phyloP scores from a whole-genome alignment of 73 alveolate species.

The Symbiodinium pilosum region DNA sequence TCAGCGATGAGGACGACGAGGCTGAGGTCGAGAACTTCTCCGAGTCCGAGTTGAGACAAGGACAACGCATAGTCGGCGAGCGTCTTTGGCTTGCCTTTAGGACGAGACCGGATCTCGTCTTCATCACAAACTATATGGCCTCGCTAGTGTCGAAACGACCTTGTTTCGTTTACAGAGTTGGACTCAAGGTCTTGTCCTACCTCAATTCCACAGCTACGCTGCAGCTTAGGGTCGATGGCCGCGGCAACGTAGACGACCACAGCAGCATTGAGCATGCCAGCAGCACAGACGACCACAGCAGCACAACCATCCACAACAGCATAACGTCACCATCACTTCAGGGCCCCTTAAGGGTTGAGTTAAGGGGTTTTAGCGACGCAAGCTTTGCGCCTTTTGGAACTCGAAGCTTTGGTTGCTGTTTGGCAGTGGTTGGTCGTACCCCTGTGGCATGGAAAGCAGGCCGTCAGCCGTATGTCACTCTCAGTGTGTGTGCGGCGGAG shows the following conservation, averaged over 20 bases:
- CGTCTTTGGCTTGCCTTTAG: not conserved
- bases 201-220: not conserved
- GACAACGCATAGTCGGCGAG: not conserved
- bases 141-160: not conserved
- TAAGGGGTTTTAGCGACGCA: not conserved
- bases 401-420: not conserved
- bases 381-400: not conserved
- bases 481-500: not conserved
- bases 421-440: not conserved
- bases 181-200: not conserved
- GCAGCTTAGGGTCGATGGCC: not conserved
- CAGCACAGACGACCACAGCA: no score
- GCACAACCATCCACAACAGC: no score
- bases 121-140: not conserved
- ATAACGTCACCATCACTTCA: not conserved
- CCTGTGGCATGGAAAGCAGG: not conserved
- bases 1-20: not conserved
- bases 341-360: not conserved
- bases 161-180: not conserved
- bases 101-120: not conserved
- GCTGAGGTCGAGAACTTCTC: not conserved
- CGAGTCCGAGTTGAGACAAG: not conserved
- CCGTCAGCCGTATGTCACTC: not conserved
- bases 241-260: not conserved
- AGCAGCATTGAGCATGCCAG: not conserved